Conservation (phyloP, 768 basidiomycete genomes). For the Mycena venus region DNA sequence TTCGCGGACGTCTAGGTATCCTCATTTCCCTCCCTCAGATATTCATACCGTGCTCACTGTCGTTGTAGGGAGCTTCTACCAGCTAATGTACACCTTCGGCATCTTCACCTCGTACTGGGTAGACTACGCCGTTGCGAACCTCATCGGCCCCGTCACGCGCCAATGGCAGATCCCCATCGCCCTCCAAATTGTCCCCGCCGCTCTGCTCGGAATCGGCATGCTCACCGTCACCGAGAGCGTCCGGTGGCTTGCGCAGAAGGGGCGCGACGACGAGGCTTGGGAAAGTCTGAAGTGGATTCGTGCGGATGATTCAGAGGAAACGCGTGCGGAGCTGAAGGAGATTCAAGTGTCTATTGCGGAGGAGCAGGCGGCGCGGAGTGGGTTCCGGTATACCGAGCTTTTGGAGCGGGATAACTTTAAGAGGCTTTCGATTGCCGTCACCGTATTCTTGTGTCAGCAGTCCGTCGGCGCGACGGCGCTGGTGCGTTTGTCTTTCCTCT, state of each 20-base stretch:
- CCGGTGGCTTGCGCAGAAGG: slow-evolving; percentile 13
- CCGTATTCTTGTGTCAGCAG: slow-evolving; percentile 17
- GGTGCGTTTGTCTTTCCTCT: not conserved
- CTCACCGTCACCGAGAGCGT: slow-evolving; percentile 17
- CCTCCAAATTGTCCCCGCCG: slow-evolving; percentile 8
- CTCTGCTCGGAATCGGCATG: slow-evolving; percentile 11
- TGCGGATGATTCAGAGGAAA: slow-evolving; percentile 17
- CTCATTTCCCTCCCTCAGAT: too few species aligned
- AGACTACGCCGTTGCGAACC: slow-evolving; percentile 14
- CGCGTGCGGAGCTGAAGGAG: slow-evolving; percentile 5
- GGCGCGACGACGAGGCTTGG: slow-evolving; percentile 13
- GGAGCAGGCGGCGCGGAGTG: slow-evolving; percentile 9
- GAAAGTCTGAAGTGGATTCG: slow-evolving; percentile 18
- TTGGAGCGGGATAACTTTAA: slow-evolving; percentile 13
- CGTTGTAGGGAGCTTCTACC: not conserved
- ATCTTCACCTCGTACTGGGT: slow-evolving; percentile 21
- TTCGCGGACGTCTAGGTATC: slow-evolving; percentile 5
- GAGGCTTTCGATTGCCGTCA: not conserved
- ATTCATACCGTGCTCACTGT: not conserved
- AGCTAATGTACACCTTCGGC: slow-evolving; percentile 17
- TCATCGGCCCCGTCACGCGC: not conserved
- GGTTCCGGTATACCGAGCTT: slow-evolving; percentile 9
- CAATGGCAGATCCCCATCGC: slow-evolving; percentile 18
- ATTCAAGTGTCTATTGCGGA: slow-evolving; percentile 2
- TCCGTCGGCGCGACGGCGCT: slow-evolving; percentile 12